phyloP scores from a whole-genome alignment of 495 filamentous ascomycete species.

The Neurospora tetrasperma region DNA sequence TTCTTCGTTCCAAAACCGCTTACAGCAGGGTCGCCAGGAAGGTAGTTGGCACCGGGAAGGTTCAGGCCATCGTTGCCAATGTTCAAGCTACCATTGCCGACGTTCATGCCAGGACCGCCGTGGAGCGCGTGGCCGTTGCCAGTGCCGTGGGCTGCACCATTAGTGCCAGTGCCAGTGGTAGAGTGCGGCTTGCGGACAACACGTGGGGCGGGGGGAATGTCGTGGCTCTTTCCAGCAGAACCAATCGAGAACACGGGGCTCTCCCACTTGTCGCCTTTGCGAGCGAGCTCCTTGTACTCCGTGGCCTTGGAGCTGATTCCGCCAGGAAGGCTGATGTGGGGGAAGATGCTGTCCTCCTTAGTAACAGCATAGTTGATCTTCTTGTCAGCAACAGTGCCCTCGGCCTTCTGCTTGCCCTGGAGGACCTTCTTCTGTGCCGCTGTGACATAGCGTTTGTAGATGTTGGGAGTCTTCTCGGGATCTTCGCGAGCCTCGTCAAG shows the following conservation, averaged over 20 bases:
- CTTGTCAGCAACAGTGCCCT: constrained; percentile 54
- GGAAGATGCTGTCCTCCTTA: constrained; percentile 83
- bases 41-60: neutral
- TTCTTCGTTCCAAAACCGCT: neutral
- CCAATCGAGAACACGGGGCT: constrained; percentile 90
- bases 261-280: constrained; percentile 88
- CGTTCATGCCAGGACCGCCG: neutral
- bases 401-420: constrained; percentile 61
- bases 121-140: constrained; percentile 10
- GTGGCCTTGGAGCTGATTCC: constrained; percentile 92
- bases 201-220: constrained; percentile 53
- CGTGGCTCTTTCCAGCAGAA: constrained; percentile 55
- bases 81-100: neutral
- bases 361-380: constrained; percentile 83
- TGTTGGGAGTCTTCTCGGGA: constrained; percentile 69
- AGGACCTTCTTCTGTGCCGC: constrained; percentile 66
- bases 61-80: neutral
- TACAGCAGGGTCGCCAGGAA: neutral
- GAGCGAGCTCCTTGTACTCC: constrained; percentile 80
- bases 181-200: constrained; percentile 56
- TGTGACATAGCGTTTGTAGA: constrained; percentile 73
- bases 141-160: constrained; percentile 4
- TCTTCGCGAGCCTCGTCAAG: constrained; percentile 54
- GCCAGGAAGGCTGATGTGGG: constrained; percentile 74
- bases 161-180: constrained; percentile 1